Percentiles rank a stretch among this genome's conserved stretches.
These are phyloP conservation scores for Kuraishia capsulata DNA, from an alignment of 805 yeast species.

Conservation along the genomic window DNA sequence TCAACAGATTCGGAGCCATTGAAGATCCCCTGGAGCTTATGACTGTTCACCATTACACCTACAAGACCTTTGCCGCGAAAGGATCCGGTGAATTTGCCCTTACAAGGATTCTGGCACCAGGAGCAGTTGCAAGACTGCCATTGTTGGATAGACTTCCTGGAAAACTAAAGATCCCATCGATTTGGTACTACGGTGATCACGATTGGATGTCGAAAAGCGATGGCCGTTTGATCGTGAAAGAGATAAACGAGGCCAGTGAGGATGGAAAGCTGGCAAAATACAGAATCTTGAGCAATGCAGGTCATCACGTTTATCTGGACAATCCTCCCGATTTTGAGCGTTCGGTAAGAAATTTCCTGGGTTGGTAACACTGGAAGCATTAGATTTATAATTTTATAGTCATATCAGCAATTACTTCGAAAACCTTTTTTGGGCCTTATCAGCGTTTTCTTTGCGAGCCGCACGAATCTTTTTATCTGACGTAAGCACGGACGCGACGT, in stretches of 20 bases:
- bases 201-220: constrained; percentile 68
- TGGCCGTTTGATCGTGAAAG: constrained; percentile 35
- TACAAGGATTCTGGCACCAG: constrained; percentile 50
- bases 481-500: too few relatives aligned
- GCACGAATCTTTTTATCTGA: background rate
- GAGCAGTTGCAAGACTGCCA: constrained; percentile 49
- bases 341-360: constrained; percentile 16
- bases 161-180: constrained; percentile 29
- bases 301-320: constrained; percentile 48
- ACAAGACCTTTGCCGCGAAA: constrained; percentile 39
- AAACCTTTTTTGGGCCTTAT: background rate
- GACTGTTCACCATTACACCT: constrained; percentile 44
- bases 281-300: constrained; percentile 32
- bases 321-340: constrained; percentile 27
- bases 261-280: constrained; percentile 17
- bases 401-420: background rate
- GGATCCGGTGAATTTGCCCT: constrained; percentile 62
- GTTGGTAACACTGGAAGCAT: too few relatives aligned
- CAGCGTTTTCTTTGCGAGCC: background rate
- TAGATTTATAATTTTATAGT: too few relatives aligned
- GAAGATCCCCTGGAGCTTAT: constrained; percentile 20
- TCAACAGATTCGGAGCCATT: constrained; percentile 29
- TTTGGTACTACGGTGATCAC: constrained; percentile 58
- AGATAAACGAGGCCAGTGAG: constrained; percentile 16
- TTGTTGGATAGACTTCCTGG: constrained; percentile 41